A percentile compares a stretch with the other conserved stretches of the same genome.
Conservation (phyloP, 2,329 filamentous ascomycete species). For the Eurotiales sp. region DNA sequence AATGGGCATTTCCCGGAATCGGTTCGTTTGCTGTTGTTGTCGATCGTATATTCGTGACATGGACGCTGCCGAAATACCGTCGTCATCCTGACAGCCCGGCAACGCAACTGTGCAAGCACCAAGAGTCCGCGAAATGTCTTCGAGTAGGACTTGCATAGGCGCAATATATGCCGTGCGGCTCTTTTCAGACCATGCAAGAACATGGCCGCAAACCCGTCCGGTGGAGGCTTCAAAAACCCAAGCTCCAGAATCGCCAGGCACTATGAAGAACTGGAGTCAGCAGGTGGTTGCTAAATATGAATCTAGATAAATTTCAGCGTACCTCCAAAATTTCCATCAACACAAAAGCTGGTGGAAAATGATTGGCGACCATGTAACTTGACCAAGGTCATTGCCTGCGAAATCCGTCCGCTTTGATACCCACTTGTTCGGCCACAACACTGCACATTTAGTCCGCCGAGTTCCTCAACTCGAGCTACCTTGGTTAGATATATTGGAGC, state of each 20-base stretch:
- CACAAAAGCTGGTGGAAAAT: conserved; percentile 68
- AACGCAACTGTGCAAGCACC: conserved; percentile 67
- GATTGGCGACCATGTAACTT: conserved; percentile 82
- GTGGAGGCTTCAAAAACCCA: conserved; percentile 81
- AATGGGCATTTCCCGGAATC: conserved; percentile 18
- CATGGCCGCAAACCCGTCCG: conserved; percentile 83
- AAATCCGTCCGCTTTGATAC: conserved; percentile 72
- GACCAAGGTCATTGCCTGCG: conserved; percentile 73
- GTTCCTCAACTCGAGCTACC: conserved; percentile 50
- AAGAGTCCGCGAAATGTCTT: conserved; percentile 78
- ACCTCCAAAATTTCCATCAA: conserved; percentile 58
- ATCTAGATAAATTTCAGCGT: conserved; percentile 19
- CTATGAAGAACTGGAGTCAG: conserved; percentile 27
- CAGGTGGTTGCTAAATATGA: conserved; percentile 1
- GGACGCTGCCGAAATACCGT: conserved; percentile 21
- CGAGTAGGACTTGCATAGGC: conserved; percentile 85
- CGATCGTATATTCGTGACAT: conserved; percentile 17
- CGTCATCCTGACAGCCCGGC: conserved; percentile 48
- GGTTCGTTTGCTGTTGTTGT: conserved; percentile 17
- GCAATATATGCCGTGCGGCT: conserved; percentile 87
- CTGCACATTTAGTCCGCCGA: conserved; percentile 76
- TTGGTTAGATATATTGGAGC: conserved; percentile 51
- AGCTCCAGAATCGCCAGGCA: conserved; percentile 87
- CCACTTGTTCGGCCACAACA: conserved; percentile 86
- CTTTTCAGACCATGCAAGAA: conserved; percentile 79